A percentile compares a stretch with the other conserved stretches of the same genome.
These are phyloP conservation scores for Pseudognaphalium luteoalbum DNA, from an alignment of 129 eudicot genomes.

Conservation along the genomic window DNA sequence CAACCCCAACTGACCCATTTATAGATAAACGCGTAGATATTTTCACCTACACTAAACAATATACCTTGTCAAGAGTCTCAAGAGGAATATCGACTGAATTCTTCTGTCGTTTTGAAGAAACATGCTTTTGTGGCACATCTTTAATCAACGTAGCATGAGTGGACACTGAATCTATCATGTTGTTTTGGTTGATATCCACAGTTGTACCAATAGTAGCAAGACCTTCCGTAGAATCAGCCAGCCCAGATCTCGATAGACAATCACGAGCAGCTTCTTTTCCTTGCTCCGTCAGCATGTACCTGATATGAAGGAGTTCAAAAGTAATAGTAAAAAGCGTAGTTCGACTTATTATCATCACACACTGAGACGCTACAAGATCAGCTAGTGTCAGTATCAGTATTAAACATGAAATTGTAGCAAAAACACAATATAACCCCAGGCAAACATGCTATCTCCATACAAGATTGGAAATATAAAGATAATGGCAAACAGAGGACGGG, in stretches of 20 bases:
- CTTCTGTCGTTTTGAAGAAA: conserved; percentile 36
- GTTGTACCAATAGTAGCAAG: conserved; percentile 21
- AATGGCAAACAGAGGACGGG: background rate
- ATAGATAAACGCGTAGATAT: background rate
- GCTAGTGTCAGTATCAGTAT: background rate
- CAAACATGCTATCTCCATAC: conserved; percentile 14
- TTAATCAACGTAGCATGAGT: conserved; percentile 23
- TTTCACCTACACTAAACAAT: background rate
- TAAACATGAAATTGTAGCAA: background rate
- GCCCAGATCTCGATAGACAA: conserved; percentile 82
- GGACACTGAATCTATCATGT: conserved; percentile 31
- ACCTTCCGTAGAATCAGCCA: conserved; percentile 39
- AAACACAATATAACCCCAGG: conserved; percentile 20
- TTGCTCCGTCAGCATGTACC: conserved; percentile 85
- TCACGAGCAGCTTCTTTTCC: conserved; percentile 84
- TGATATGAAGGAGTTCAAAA: conserved; percentile 17
- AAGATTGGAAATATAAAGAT: background rate
- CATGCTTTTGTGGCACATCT: conserved; percentile 31
- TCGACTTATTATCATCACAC: conserved; percentile 20
- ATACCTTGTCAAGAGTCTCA: conserved; percentile 78
- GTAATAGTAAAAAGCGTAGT: background rate
- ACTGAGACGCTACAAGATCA: conserved; percentile 7
- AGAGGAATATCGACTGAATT: conserved; percentile 47
- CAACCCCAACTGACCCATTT: background rate
- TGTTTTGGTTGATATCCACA: conserved; percentile 33